phyloP scores from a whole-genome alignment of 129 eudicot species.

The Dittrichia graveolens region DNA sequence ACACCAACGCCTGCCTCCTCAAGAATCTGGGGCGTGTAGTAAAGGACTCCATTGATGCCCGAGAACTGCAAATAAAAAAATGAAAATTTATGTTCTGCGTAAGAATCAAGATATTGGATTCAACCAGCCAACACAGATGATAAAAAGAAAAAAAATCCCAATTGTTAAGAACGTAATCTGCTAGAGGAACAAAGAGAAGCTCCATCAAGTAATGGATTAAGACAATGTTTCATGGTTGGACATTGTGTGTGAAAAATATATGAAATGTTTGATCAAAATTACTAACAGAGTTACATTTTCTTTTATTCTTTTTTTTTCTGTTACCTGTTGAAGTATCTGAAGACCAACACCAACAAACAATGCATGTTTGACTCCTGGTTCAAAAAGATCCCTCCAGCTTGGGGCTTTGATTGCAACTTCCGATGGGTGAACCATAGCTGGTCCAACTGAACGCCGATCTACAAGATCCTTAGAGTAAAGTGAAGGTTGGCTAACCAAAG shows the following conservation, averaged over 20 bases:
- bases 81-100: not conserved
- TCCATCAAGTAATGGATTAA: not conserved
- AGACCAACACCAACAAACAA: no score
- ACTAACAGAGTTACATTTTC: no score
- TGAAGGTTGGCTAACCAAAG: slow-evolving; percentile 25
- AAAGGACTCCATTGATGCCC: no score
- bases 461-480: slow-evolving; percentile 26
- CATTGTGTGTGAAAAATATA: no score
- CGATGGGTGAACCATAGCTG: slow-evolving; percentile 24
- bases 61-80: slow-evolving; percentile 26
- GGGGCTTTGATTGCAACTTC: slow-evolving; percentile 18
- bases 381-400: not conserved
- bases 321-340: no score
- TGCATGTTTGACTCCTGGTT: not conserved
- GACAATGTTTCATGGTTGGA: no score
- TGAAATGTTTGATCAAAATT: no score
- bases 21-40: no score
- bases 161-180: no score
- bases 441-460: slow-evolving; percentile 17
- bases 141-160: not conserved
- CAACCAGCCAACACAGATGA: no score
- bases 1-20: no score
- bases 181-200: not conserved
- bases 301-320: not conserved
- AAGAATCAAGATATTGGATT: no score